Conservation (phyloP, 148 eudicot species). For the Silene conica region DNA sequence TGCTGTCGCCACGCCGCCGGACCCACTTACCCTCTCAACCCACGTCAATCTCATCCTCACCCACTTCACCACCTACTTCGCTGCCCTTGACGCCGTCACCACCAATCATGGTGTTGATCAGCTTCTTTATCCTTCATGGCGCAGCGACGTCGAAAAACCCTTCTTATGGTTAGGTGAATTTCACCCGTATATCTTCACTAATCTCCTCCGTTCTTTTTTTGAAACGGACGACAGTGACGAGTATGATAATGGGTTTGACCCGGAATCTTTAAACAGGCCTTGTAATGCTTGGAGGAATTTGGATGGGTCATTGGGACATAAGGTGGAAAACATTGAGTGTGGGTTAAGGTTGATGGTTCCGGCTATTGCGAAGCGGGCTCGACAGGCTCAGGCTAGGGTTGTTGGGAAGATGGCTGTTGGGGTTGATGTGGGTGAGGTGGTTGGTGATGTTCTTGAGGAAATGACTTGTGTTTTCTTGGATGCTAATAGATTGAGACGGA, state of each 20-base stretch:
- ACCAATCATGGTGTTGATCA: conserved; percentile 47
- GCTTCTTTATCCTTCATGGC: conserved; percentile 57
- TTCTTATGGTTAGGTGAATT: conserved; percentile 82
- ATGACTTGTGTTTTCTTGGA: conserved; percentile 65
- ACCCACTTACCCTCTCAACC: conserved; percentile 48
- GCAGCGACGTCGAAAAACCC: conserved; percentile 55
- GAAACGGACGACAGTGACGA: conserved; percentile 28
- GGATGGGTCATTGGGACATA: conserved; percentile 29
- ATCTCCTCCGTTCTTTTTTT: conserved; percentile 64
- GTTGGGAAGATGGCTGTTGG: conserved; percentile 30
- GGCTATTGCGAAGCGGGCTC: conserved; percentile 40
- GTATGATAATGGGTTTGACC: not conserved
- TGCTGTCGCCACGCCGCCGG: conserved; percentile 27
- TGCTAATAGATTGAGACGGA: conserved; percentile 70
- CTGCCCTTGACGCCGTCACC: conserved; percentile 67
- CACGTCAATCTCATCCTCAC: conserved; percentile 45
- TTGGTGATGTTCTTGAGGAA: conserved; percentile 55
- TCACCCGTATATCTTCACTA: conserved; percentile 78
- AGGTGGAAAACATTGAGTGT: conserved; percentile 69
- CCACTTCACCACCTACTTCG: conserved; percentile 67
- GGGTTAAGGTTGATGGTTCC: conserved; percentile 85
- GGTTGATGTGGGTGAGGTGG: conserved; percentile 24
- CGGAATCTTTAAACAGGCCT: conserved; percentile 19
- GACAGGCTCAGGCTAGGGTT: conserved; percentile 51
- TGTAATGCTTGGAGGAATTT: conserved; percentile 55